phyloP scores from a whole-genome alignment of 176 grass and related monocot genomes.

The Triticum timopheevii region DNA sequence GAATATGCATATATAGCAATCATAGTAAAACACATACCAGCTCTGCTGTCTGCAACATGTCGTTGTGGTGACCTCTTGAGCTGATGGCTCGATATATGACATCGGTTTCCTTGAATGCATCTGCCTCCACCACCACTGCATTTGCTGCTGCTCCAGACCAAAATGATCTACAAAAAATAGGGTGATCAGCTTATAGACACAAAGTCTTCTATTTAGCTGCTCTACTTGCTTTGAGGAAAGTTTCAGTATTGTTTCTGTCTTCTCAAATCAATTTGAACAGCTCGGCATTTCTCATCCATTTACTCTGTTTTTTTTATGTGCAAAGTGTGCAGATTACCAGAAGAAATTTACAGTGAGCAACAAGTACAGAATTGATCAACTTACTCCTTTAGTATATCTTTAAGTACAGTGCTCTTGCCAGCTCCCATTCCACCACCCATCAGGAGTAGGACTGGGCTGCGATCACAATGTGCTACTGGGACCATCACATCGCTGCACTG shows the following conservation, averaged over 20 bases:
- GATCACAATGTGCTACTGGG: slow-evolving; percentile 61
- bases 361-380: slow-evolving; percentile 11
- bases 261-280: not conserved
- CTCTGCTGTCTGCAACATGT: slow-evolving; percentile 90
- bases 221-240: not conserved
- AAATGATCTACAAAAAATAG: slow-evolving; percentile 59
- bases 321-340: not conserved
- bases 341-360: not conserved
- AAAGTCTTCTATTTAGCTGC: not conserved
- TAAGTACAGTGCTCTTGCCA: slow-evolving; percentile 95
- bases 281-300: not conserved
- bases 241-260: not conserved
- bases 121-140: slow-evolving; percentile 89
- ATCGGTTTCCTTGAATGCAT: slow-evolving; percentile 87
- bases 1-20: not conserved
- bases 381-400: slow-evolving; percentile 89
- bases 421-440: slow-evolving; percentile 99
- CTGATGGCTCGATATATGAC: slow-evolving; percentile 88
- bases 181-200: not conserved
- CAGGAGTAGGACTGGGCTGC: slow-evolving; percentile 81
- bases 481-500: slow-evolving; percentile 73
- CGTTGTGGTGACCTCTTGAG: slow-evolving; percentile 90
- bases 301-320: not conserved
- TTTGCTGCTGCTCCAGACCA: slow-evolving; percentile 72
- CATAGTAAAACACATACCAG: slow-evolving; percentile 52